Conservation (phyloP, 1,284 basidiomycete genomes). For the Irpex rosettiformis region DNA sequence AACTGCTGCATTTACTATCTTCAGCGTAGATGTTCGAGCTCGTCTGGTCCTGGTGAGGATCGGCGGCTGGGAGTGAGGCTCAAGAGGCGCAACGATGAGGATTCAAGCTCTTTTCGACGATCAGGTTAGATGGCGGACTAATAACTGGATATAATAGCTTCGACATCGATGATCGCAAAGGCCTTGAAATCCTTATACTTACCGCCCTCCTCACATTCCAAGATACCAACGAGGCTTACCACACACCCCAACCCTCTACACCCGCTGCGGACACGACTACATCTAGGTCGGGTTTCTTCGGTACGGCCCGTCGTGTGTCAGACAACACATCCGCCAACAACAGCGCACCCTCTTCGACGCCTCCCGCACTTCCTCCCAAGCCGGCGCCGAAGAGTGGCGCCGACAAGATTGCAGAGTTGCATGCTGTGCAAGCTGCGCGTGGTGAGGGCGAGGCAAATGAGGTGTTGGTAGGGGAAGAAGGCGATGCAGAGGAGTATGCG, state of each 20-base stretch:
- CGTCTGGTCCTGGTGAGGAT: no score
- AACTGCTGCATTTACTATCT: no score
- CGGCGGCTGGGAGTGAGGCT: no score
- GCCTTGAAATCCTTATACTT: slow-evolving; percentile 77
- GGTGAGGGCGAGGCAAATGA: slow-evolving; percentile 66
- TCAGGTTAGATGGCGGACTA: no score
- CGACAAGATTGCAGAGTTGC: slow-evolving; percentile 65
- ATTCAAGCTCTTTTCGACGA: no score
- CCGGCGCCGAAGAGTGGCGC: slow-evolving; percentile 60
- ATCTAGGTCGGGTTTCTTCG: slow-evolving; percentile 18
- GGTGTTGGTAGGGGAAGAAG: slow-evolving; percentile 66
- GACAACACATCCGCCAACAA: background rate
- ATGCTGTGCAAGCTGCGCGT: slow-evolving; percentile 41
- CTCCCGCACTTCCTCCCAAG: slow-evolving; percentile 53
- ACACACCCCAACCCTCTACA: slow-evolving; percentile 31
- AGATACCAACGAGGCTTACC: slow-evolving; percentile 62
- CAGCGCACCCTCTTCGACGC: slow-evolving; percentile 8
- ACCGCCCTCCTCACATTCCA: slow-evolving; percentile 74
- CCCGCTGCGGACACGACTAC: slow-evolving; percentile 13
- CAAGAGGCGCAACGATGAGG: no score
- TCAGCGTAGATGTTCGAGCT: no score
- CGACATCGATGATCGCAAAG: slow-evolving; percentile 78
- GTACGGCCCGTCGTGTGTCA: background rate
- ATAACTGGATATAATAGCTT: slow-evolving; percentile 43
- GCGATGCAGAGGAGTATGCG: slow-evolving; percentile 62